Base-by-base conservation (phyloP, 2,329 filamentous ascomycete genomes). In the Colletotrichum chrysophilum region DNA sequence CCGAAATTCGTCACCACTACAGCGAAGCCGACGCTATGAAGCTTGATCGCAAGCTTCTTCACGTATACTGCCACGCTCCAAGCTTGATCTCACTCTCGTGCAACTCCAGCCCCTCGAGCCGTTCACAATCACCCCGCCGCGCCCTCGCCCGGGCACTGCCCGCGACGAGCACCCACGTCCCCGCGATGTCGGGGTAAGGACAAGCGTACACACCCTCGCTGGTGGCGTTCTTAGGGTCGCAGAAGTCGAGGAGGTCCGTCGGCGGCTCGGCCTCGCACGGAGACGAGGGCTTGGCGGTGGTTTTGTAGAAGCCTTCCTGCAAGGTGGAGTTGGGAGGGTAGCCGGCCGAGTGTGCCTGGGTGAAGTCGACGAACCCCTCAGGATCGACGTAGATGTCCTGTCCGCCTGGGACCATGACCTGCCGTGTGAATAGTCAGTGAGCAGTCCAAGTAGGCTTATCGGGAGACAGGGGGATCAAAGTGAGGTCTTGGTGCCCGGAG, bases 351-450 rank as follows among this genome's bases (percentile, higher is more conserved):
- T 93, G 91, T 0, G 91, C 86, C 24, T 79, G 77, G 1, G 91
- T 91, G 84, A 90, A 94, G 70, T 86, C 85, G 72, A 94, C 81
- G 12, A 87, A 84, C 7, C 92, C 93, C 30, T 86, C 82, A 5
- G 88, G 85, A 4, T 83, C 85, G 72, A 94, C 86, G 81, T 91
- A 94, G 78, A 93, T 86, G 73, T 87, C 83, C 79, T 94, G 92
- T 30, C 93, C 92, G 32, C 92, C 92, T 7, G 92, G 91, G 6
- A 93, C 92, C 34, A 87, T 80, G 36, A 91, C 88, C 84, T 86
- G 12, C 6, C 21, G n/a, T 28, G n/a, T 6, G 3, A 3, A 52
- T 24, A 16, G 26, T 70, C 70, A 69, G 61, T 16, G 16, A 18
- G 24, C 18, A 21, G 3, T 48, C 16, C 1, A 61, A 61, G 24